phyloP scores from a whole-genome alignment of 805 yeast genomes.

The Tetrapisispora taiwanensis region DNA sequence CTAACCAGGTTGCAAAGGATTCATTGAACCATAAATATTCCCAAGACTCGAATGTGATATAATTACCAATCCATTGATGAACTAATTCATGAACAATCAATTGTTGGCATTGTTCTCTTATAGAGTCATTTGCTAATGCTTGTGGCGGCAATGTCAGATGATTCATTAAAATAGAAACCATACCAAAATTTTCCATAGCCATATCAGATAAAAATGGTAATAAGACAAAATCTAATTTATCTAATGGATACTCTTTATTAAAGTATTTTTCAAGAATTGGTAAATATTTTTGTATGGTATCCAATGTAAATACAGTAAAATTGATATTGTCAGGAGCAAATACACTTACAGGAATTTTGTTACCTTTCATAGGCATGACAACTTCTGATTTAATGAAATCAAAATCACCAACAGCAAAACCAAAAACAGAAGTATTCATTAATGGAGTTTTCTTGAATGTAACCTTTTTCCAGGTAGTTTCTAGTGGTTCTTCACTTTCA shows the following conservation, averaged over 20 bases:
- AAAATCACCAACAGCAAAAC: slow-evolving; percentile 60
- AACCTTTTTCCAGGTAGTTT: slow-evolving; percentile 24
- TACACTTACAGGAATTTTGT: slow-evolving; percentile 39
- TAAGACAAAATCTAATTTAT: slow-evolving; percentile 57
- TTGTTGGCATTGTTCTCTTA: slow-evolving; percentile 36
- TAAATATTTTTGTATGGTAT: slow-evolving; percentile 37
- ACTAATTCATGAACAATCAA: slow-evolving; percentile 62
- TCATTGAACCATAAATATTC: slow-evolving; percentile 66
- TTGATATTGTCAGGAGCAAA: slow-evolving; percentile 42
- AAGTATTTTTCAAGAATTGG: slow-evolving; percentile 40
- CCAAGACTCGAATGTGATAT: slow-evolving; percentile 59
- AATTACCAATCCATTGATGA: slow-evolving; percentile 75
- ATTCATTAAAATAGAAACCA: slow-evolving; percentile 48
- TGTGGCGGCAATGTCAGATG: slow-evolving; percentile 35
- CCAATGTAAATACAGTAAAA: slow-evolving; percentile 41
- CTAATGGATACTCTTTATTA: slow-evolving; percentile 41
- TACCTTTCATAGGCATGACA: slow-evolving; percentile 5
- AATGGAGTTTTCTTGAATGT: slow-evolving; percentile 45
- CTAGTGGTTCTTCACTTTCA: neutral
- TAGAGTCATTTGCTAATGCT: slow-evolving; percentile 18
- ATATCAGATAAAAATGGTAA: slow-evolving; percentile 66
- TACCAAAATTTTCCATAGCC: slow-evolving; percentile 74
- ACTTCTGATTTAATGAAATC: slow-evolving; percentile 38
- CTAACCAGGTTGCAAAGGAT: slow-evolving; percentile 67
- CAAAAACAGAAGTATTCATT: slow-evolving; percentile 55